Base-by-base conservation (phyloP, 148 eudicot species). In the Cornus kousa region DNA sequence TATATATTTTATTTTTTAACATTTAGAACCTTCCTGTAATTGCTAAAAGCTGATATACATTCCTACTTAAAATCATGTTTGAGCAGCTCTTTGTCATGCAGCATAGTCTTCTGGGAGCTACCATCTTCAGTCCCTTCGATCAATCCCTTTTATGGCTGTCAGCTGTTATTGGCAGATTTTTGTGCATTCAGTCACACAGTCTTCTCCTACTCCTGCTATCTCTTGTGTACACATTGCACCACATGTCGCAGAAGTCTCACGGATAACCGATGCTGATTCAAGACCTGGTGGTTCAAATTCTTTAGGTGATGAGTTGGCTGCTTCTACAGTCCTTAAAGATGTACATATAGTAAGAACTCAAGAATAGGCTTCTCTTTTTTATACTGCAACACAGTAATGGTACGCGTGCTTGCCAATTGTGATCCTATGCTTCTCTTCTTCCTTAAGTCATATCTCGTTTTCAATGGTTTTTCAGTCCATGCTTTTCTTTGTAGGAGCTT, bases 341-440 rank as follows among this genome's bases (percentile, higher is more conserved):
- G 82, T 90, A 68, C 90, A 88, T 80, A 84, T 88, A 20, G 91
- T 88, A 90, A 90, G 89, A 78, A 11, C 40, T 8, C 10, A 65
- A 65, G n/a, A 19, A 55, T 53, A n/a, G 20, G 66, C 69, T 33
- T 9, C 43, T 67, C 48, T 46, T 7, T 4, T 4, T 66, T 22
- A 11, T 43, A 1, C 14, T 76, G 71, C 12, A 24, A 43, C 31
- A 9, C 48, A 4, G 57, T 53, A 37, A 14, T 23, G 24, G 24
- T 72, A 19, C 11, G 3, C 43, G 5, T 74, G 48, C 10, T 53
- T 73, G 31, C 55, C 16, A 17, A 1, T 74, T 48, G 22, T 67
- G 39, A 32, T 72, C 50, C 48, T 65, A 50, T 50, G 28, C 32
- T 59, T 72, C 40, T 62, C 43, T 28, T n/a, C 70, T 60, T 72